These are phyloP conservation scores for Desmodesmus armatus DNA, from an alignment of 139 green algal species.

Conservation along the genomic window DNA sequence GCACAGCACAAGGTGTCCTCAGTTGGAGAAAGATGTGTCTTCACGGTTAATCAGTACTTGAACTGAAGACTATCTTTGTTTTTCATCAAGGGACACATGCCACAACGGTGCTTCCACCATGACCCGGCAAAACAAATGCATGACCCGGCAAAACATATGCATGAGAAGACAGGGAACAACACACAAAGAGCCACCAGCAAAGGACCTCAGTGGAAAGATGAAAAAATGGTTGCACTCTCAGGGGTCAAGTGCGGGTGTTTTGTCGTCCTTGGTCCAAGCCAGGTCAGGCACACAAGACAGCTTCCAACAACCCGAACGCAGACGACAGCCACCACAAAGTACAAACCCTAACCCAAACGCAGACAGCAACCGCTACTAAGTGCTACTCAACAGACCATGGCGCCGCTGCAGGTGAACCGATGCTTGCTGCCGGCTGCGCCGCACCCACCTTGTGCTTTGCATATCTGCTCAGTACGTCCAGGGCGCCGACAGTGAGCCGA, in stretches of 20 bases:
- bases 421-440: neutral
- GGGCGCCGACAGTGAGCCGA: conserved; percentile 86
- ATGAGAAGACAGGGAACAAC: neutral
- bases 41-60: conserved; percentile 32
- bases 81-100: conserved; percentile 34
- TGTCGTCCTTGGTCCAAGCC: conserved; percentile 20
- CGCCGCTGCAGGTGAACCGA: no score
- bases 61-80: conserved; percentile 43
- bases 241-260: conserved; percentile 12
- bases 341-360: neutral
- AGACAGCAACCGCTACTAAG: no score
- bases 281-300: neutral
- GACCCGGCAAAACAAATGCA: neutral
- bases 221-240: conserved; percentile 57
- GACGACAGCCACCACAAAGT: neutral
- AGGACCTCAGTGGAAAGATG: conserved; percentile 64
- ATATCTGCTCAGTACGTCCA: conserved; percentile 92
- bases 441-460: conserved; percentile 95
- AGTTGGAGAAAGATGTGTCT: conserved; percentile 48
- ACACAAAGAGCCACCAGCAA: neutral
- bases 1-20: neutral
- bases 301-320: neutral
- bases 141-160: neutral
- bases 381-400: neutral
- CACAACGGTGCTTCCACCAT: no score